phyloP scores from a whole-genome alignment of 2,329 filamentous ascomycete species.

The Penicillium oxalicum region DNA sequence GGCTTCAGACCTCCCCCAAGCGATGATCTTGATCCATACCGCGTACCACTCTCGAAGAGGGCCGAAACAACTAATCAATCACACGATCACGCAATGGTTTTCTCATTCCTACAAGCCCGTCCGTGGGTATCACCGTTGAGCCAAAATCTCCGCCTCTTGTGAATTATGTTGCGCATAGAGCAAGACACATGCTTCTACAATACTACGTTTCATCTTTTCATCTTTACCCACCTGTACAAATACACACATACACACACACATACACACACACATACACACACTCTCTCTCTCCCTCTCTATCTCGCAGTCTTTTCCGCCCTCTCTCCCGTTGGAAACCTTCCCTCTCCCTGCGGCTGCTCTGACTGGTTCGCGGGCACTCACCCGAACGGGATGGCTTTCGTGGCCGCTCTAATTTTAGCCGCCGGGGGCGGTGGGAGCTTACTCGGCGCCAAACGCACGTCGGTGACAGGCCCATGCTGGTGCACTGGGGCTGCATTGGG shows the following conservation, averaged over 20 bases:
- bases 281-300: background rate
- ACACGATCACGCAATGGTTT: too few relatives aligned
- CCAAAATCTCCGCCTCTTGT: too few relatives aligned
- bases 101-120: too few relatives aligned
- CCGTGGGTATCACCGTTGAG: too few relatives aligned
- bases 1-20: too few relatives aligned
- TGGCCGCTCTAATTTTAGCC: constrained; percentile 37
- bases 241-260: background rate
- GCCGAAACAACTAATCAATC: too few relatives aligned
- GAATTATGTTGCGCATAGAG: too few relatives aligned
- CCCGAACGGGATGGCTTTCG: constrained; percentile 4
- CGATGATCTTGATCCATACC: too few relatives aligned
- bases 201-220: background rate
- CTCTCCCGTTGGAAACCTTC: too few relatives aligned
- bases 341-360: background rate
- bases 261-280: background rate
- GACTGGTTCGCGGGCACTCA: background rate
- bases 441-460: constrained; percentile 32
- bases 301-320: too few relatives aligned
- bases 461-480: constrained; percentile 23
- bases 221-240: background rate
- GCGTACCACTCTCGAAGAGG: too few relatives aligned
- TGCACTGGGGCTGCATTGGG: background rate
- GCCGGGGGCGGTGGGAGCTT: constrained; percentile 23
- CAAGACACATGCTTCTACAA: too few relatives aligned